Percentiles rank a stretch among this genome's conserved stretches.
Evolutionary conservation across 1,284 basidiomycete species (phyloP).

Genomic region (Cutaneotrichosporon dermatis): DNA sequence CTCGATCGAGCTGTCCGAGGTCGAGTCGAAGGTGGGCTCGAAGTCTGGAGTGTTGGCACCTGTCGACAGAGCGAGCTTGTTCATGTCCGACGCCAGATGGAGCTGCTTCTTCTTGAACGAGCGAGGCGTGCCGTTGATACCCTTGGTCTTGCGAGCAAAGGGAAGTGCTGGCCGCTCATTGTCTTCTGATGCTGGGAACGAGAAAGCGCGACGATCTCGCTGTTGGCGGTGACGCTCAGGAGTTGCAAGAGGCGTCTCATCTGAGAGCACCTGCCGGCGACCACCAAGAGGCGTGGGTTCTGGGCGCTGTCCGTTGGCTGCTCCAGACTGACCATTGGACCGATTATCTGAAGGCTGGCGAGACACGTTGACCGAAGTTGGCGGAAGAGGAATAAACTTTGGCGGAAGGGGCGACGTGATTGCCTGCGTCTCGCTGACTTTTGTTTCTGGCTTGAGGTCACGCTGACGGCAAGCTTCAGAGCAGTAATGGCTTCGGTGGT

Average conservation of each 20-base stretch:
- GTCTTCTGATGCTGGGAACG: constrained; percentile 35
- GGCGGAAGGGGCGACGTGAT: constrained; percentile 32
- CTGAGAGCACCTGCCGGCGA: not conserved
- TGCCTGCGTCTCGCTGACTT: constrained; percentile 6
- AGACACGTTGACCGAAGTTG: constrained; percentile 1
- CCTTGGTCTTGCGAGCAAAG: constrained; percentile 34
- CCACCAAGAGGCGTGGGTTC: not conserved
- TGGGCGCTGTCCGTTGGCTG: not conserved
- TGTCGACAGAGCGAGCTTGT: constrained; percentile 29
- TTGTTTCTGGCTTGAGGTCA: constrained; percentile 21
- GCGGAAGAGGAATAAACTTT: constrained; percentile 8
- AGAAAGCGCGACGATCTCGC: constrained; percentile 42
- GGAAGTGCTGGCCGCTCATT: constrained; percentile 7
- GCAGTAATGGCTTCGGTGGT: constrained; percentile 38
- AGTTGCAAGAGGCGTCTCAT: not conserved
- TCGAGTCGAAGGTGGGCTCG: constrained; percentile 40
- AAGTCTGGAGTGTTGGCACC: constrained; percentile 34
- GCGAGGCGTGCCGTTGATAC: constrained; percentile 12
- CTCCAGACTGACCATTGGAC: not conserved
- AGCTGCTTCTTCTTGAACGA: constrained; percentile 12
- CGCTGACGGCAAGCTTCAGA: constrained; percentile 34
- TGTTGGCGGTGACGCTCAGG: constrained; percentile 1
- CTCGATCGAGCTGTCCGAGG: constrained; percentile 37
- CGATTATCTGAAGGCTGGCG: constrained; percentile 2
- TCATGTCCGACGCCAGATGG: constrained; percentile 7